Base-by-base conservation (phyloP, 306 rosid genomes). In the Lablab purpureus region DNA sequence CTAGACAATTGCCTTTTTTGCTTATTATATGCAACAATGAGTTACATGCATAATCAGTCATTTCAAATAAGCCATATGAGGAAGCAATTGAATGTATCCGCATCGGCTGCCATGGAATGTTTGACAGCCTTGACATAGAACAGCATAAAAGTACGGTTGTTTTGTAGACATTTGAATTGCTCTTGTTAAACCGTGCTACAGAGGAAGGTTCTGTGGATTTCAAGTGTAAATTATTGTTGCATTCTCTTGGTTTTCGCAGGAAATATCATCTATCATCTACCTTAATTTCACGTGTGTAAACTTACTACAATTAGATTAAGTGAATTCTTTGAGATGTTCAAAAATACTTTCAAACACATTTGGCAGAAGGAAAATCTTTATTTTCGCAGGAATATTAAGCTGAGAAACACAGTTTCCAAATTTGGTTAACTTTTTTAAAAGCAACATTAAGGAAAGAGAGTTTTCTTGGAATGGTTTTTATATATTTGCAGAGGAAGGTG, bases 51-150 rank as follows among this genome's bases (percentile, higher is more conserved):
- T 73, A 45, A 58, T 77, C 43, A 74, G 43, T 77, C 54, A 72
- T 76, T 73, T 80, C 34, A 62, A 83, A 86, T 86, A 86, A 86
- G 80, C 62, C 64, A 66, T 76, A 15, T 32, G 13, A 51, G 74
- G 74, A 80, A 80, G 80, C 63, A 23, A 21, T 79, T 82, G 84
- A 74, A 85, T 82, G 67, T 76, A 36, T 85, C 70, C 59, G 23
- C 51, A 65, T 70, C 19, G 75, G 84, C 55, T 82, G 82, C 25
- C 60, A 51, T 82, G 64, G 65, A 75, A 72, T 76, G 46, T 80
- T 63, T 80, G 77, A 79, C 82, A 64, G 82, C 75, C 78, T 82
- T 60, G 64, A 65, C 83, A 54, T 73, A 62, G 81, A n/a, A 67
- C 68, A 77, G 55, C 75, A 73, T 85, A 81, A 72, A 62, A 62